Evolutionary conservation across 1,139 yeast genomes (phyloP).

Genomic region (Lodderomyces beijingensis): DNA sequence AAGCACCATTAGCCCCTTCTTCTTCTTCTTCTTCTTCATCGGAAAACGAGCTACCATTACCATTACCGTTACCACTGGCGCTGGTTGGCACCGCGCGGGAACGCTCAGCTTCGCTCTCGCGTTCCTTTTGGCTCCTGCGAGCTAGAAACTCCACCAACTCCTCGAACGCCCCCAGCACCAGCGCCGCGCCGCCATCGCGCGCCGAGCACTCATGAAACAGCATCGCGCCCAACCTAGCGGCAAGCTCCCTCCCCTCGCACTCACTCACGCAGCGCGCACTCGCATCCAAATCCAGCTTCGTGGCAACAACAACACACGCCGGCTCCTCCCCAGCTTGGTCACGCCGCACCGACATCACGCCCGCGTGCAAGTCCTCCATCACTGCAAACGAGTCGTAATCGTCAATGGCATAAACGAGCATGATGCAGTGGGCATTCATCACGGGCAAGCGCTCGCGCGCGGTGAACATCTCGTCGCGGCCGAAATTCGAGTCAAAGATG

Average conservation of each 20-base stretch:
- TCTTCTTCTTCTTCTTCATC: no score
- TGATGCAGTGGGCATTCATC: constrained; percentile 25
- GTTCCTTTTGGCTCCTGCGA: no score
- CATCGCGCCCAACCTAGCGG: constrained; percentile 24
- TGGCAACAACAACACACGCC: constrained; percentile 29
- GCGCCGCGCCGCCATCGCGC: not conserved
- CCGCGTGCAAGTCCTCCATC: constrained; percentile 24
- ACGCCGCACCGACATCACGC: constrained; percentile 16
- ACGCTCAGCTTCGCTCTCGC: no score
- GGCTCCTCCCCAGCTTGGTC: constrained; percentile 17
- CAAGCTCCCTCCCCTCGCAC: constrained; percentile 28
- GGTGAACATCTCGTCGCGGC: constrained; percentile 23
- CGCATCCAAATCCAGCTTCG: constrained; percentile 26
- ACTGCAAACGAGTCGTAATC: constrained; percentile 24
- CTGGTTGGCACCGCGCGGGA: no score
- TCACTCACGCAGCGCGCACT: constrained; percentile 24
- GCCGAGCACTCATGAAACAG: constrained; percentile 30
- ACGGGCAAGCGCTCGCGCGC: constrained; percentile 26
- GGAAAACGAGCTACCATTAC: no score
- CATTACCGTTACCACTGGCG: no score
- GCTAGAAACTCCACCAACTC: no score
- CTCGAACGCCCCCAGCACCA: not conserved
- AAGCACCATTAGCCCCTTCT: no score
- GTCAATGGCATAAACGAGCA: constrained; percentile 30
- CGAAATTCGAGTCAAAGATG: constrained; percentile 21